These are phyloP conservation scores for Penicillium malachiteum DNA, from an alignment of 495 filamentous ascomycete species.

Conservation along the genomic window DNA sequence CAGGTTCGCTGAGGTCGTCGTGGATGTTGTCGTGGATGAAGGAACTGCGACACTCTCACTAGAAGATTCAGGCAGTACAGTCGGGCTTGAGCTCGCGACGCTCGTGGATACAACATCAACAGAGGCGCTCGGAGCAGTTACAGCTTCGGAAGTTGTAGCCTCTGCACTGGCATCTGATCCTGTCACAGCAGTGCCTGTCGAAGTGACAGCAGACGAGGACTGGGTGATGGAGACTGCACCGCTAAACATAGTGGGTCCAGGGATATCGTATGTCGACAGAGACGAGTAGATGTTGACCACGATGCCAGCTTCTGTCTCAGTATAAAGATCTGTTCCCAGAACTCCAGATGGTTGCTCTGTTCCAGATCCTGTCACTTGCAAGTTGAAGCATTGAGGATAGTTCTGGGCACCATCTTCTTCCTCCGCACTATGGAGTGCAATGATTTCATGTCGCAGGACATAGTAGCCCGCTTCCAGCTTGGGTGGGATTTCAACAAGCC, in stretches of 20 bases:
- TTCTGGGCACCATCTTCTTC: slow-evolving; percentile 63
- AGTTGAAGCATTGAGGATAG: slow-evolving; percentile 76
- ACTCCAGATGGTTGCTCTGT: slow-evolving; percentile 55
- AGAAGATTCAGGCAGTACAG: too few species aligned
- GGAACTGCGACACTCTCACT: too few species aligned
- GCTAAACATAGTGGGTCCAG: slow-evolving; percentile 46
- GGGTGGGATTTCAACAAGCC: slow-evolving; percentile 64
- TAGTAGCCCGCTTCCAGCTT: slow-evolving; percentile 67
- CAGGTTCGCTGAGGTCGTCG: too few species aligned
- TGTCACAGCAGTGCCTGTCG: slow-evolving; percentile 23
- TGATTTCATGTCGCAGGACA: slow-evolving; percentile 74
- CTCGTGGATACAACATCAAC: too few species aligned
- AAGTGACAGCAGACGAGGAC: slow-evolving; percentile 22
- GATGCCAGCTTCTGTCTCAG: slow-evolving; percentile 58
- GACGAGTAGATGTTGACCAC: slow-evolving; percentile 58
- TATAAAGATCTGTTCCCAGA: slow-evolving; percentile 59
- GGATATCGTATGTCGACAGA: slow-evolving; percentile 47
- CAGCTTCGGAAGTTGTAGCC: slow-evolving; percentile 11
- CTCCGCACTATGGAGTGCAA: slow-evolving; percentile 66
- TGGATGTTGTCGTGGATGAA: too few species aligned
- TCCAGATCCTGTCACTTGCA: slow-evolving; percentile 65
- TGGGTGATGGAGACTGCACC: slow-evolving; percentile 28
- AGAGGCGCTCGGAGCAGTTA: not conserved
- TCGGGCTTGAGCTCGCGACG: too few species aligned
- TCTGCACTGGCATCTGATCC: slow-evolving; percentile 7